Evolutionary conservation across 2,329 filamentous ascomycete genomes (phyloP).

Genomic region (Dissoconium aciculare): DNA sequence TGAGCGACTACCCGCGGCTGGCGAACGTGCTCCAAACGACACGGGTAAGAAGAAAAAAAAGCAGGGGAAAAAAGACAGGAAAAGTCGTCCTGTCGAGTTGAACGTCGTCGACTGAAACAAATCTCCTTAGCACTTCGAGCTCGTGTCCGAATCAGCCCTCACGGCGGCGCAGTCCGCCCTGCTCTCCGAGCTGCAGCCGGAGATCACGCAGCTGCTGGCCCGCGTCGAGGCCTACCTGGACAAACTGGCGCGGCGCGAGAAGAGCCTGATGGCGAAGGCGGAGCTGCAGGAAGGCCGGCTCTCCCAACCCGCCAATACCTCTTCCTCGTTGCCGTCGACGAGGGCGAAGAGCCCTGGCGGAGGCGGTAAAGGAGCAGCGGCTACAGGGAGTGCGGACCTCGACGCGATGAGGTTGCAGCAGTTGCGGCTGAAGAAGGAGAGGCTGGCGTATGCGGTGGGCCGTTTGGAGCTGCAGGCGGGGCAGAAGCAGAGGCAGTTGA

Average conservation of each 20-base stretch:
- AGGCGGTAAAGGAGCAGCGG: conserved; percentile 2
- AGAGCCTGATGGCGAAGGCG: conserved; percentile 65
- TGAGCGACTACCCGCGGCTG: conserved; percentile 48
- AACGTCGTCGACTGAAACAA: conserved; percentile 1
- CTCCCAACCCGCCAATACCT: conserved; percentile 22
- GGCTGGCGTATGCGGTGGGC: conserved; percentile 74
- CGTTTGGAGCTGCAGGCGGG: conserved; percentile 72
- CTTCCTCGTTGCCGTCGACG: too few species aligned
- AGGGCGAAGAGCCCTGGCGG: too few species aligned
- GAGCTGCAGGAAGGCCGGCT: conserved; percentile 69
- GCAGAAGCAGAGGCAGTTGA: conserved; percentile 56
- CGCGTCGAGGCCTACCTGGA: conserved; percentile 74
- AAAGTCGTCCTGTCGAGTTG: too few species aligned
- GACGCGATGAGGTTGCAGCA: conserved; percentile 48
- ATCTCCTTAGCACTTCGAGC: conserved; percentile 63
- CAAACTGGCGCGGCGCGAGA: conserved; percentile 66
- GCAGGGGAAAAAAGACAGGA: too few species aligned
- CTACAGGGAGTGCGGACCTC: conserved; percentile 18
- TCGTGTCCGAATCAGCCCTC: conserved; percentile 73
- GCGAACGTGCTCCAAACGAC: conserved; percentile 49
- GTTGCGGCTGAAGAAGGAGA: conserved; percentile 66
- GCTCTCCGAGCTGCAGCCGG: conserved; percentile 78
- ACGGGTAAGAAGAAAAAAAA: conserved; percentile 30
- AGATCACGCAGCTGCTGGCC: conserved; percentile 61
- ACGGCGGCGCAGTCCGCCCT: conserved; percentile 69